Conservation (phyloP, 2,329 filamentous ascomycete genomes). For the Epichloe festucae region DNA sequence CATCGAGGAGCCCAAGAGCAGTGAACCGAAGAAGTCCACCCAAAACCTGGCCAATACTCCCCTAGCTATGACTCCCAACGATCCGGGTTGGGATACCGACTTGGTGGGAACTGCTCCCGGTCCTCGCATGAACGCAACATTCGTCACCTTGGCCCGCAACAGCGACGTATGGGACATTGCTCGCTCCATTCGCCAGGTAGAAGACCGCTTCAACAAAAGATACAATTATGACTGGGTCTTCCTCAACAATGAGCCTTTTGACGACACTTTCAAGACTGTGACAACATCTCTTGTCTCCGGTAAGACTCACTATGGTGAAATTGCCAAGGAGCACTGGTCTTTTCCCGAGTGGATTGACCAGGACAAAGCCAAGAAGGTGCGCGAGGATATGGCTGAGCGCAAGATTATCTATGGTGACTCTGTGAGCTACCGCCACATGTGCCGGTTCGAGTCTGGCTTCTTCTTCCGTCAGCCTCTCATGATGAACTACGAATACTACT, state of each 20-base stretch:
- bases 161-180: constrained; percentile 93
- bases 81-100: constrained; percentile 39
- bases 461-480: constrained; percentile 94
- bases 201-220: constrained; percentile 94
- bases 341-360: constrained; percentile 94
- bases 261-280: constrained; percentile 84
- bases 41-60: constrained; percentile 20
- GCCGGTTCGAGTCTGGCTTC: constrained; percentile 96
- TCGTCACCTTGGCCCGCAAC: constrained; percentile 91
- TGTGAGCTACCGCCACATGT: constrained; percentile 97
- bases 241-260: constrained; percentile 90
- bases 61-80: constrained; percentile 38
- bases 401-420: constrained; percentile 99
- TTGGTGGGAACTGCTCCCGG: constrained; percentile 43
- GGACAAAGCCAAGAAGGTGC: constrained; percentile 78
- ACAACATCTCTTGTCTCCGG: constrained; percentile 85
- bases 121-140: constrained; percentile 88
- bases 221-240: constrained; percentile 99
- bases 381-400: constrained; percentile 83
- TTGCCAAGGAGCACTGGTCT: constrained; percentile 89
- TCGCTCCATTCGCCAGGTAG: constrained; percentile 86
- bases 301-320: constrained; percentile 80
- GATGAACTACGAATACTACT: constrained; percentile 98
- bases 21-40: constrained; percentile 12
- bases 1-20: constrained; percentile 10